A percentile compares a stretch with the other conserved stretches of the same genome.
phyloP scores from a whole-genome alignment of 345 rosid species.

The Eucalyptus shirleyi region DNA sequence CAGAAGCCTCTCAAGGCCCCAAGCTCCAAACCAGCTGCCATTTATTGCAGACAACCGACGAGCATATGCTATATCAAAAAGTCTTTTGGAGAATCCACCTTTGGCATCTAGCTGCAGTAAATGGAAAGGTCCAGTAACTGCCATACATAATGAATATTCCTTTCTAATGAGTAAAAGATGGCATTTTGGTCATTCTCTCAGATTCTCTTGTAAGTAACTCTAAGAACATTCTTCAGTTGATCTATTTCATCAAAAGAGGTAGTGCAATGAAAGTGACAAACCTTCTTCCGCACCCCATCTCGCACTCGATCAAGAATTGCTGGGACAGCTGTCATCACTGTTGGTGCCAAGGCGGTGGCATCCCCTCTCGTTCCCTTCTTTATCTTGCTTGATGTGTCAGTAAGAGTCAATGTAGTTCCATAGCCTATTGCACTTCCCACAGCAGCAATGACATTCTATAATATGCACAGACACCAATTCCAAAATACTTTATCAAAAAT shows the following conservation, averaged over 20 bases:
- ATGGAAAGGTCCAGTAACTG: neutral
- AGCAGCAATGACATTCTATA: conserved; percentile 69
- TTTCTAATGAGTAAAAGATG: neutral
- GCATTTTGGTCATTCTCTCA: neutral
- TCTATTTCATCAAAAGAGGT: neutral
- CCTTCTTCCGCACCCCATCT: conserved; percentile 97
- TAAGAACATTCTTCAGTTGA: neutral
- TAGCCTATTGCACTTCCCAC: conserved; percentile 95
- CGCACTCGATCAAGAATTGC: conserved; percentile 98
- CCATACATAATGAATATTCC: neutral
- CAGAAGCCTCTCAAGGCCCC: conserved; percentile 78
- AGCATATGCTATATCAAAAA: conserved; percentile 85
- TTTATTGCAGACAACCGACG: conserved; percentile 89
- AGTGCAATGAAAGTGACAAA: conserved; percentile 2
- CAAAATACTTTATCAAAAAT: neutral
- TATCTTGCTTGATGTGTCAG: conserved; percentile 89
- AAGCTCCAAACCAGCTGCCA: conserved; percentile 95
- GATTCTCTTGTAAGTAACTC: neutral
- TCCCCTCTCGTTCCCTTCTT: conserved; percentile 91
- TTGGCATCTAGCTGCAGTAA: conserved; percentile 60
- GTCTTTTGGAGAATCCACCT: conserved; percentile 68
- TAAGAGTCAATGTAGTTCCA: conserved; percentile 91
- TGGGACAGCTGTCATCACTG: conserved; percentile 96
- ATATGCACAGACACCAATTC: neutral
- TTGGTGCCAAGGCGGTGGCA: conserved; percentile 68